phyloP scores from a whole-genome alignment of 2,329 filamentous ascomycete species.

The Emericellopsis atlantica region DNA sequence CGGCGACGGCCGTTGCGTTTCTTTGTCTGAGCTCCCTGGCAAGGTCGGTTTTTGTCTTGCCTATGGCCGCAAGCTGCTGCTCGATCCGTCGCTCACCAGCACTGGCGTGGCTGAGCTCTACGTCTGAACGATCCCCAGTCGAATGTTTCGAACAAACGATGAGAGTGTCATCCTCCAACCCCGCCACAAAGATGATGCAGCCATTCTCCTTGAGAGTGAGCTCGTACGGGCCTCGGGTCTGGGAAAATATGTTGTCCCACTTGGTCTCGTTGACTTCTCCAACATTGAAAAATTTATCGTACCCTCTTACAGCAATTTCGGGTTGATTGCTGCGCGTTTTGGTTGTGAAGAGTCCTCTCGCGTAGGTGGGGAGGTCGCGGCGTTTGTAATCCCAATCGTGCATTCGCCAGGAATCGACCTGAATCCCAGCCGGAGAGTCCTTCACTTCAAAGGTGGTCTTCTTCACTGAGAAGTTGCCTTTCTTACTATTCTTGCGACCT shows the following conservation, averaged over 20 bases:
- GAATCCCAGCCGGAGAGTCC: conserved; percentile 47
- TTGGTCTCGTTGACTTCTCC: conserved; percentile 69
- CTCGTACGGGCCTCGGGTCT: conserved; percentile 83
- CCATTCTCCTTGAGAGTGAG: conserved; percentile 96
- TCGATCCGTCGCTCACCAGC: conserved; percentile 77
- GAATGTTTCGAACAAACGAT: conserved; percentile 99
- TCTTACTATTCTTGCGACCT: conserved; percentile 39
- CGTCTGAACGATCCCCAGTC: conserved; percentile 65
- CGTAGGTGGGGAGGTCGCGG: conserved; percentile 74
- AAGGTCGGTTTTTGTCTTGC: conserved; percentile 68
- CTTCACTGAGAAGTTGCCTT: conserved; percentile 57
- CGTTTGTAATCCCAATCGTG: conserved; percentile 96
- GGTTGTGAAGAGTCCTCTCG: conserved; percentile 87
- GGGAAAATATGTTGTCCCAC: conserved; percentile 65
- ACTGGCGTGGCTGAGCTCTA: conserved; percentile 65
- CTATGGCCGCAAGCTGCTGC: conserved; percentile 62
- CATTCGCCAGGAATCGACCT: conserved; percentile 85
- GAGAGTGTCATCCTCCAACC: conserved; percentile 76
- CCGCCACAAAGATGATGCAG: conserved; percentile 97
- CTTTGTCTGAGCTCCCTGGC: conserved; percentile 62
- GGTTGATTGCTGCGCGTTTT: conserved; percentile 47
- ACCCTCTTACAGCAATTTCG: conserved; percentile 80
- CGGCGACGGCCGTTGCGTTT: conserved; percentile 90
- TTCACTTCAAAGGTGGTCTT: conserved; percentile 65
- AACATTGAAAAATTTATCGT: conserved; percentile 98